Conservation (phyloP, 2,329 filamentous ascomycete species). For the Arthroderma sp. region DNA sequence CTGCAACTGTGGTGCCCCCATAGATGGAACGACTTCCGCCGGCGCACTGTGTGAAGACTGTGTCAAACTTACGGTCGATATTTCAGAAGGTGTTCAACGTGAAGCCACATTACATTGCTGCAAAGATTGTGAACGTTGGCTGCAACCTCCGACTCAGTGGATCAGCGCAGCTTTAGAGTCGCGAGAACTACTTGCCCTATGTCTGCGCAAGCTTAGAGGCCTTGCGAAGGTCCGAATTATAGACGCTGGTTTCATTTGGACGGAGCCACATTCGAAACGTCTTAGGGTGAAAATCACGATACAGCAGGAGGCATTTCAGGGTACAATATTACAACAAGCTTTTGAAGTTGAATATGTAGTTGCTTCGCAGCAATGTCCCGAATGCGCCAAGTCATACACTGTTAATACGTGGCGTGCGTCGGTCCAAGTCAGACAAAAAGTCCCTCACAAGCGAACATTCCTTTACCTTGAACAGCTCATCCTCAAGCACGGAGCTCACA, state of each 20-base stretch:
- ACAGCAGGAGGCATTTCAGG: constrained; percentile 57
- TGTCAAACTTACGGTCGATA: constrained; percentile 86
- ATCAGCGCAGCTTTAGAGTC: constrained; percentile 75
- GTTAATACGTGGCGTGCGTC: constrained; percentile 89
- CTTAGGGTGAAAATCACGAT: constrained; percentile 93
- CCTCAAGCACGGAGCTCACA: constrained; percentile 81
- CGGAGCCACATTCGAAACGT: constrained; percentile 85
- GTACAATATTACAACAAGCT: constrained; percentile 70
- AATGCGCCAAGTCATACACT: constrained; percentile 91
- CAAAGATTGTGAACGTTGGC: constrained; percentile 87
- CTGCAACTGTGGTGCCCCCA: constrained; percentile 92
- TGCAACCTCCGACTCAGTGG: constrained; percentile 77
- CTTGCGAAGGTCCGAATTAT: constrained; percentile 86
- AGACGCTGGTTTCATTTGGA: constrained; percentile 96
- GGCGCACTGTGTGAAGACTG: constrained; percentile 93
- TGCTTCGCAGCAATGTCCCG: constrained; percentile 83
- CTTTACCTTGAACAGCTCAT: constrained; percentile 85
- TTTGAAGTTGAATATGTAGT: constrained; percentile 93
- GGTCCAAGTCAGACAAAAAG: constrained; percentile 94
- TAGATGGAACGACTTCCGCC: constrained; percentile 76
- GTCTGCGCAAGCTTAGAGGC: constrained; percentile 74
- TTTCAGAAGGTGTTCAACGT: constrained; percentile 79
- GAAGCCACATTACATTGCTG: constrained; percentile 86
- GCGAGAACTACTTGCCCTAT: constrained; percentile 81
- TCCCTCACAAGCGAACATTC: constrained; percentile 83